phyloP scores from a whole-genome alignment of 345 rosid species.

The Mangifera indica region DNA sequence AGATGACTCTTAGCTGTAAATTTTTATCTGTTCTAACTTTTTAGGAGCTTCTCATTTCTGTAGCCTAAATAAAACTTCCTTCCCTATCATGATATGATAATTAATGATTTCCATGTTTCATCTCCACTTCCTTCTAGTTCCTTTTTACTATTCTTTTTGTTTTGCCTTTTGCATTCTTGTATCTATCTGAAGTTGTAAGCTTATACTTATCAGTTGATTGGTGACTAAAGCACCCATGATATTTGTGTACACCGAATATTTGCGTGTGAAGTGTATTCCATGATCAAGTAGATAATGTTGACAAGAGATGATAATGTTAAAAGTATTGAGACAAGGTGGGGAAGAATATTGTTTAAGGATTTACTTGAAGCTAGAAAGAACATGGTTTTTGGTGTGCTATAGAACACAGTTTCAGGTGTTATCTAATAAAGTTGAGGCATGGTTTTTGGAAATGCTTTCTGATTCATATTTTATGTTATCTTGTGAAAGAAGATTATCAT shows the following conservation, averaged over 20 bases:
- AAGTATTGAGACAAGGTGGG: neutral
- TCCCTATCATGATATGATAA: neutral
- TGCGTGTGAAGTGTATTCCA: slow-evolving; percentile 18
- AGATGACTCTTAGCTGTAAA: neutral
- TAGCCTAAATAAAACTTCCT: no score
- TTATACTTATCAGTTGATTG: neutral
- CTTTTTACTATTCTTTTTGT: no score
- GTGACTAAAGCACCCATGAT: neutral
- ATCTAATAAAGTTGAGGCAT: neutral
- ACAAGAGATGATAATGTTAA: neutral
- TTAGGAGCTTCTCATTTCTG: slow-evolving; percentile 1
- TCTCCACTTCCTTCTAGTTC: no score
- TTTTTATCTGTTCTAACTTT: neutral
- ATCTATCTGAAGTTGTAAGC: no score
- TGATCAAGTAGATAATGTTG: slow-evolving; percentile 1
- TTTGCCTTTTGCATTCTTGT: neutral
- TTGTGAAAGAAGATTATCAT: neutral
- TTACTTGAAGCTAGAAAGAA: slow-evolving; percentile 4
- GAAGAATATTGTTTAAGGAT: neutral
- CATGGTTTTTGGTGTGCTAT: neutral
- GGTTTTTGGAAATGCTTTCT: neutral
- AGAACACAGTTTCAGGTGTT: slow-evolving; percentile 11
- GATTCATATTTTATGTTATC: neutral
- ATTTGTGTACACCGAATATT: neutral
- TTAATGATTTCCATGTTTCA: neutral